These are phyloP conservation scores for Raphanus raphanistrum DNA, from an alignment of 345 rosid species.

Conservation along the genomic window DNA sequence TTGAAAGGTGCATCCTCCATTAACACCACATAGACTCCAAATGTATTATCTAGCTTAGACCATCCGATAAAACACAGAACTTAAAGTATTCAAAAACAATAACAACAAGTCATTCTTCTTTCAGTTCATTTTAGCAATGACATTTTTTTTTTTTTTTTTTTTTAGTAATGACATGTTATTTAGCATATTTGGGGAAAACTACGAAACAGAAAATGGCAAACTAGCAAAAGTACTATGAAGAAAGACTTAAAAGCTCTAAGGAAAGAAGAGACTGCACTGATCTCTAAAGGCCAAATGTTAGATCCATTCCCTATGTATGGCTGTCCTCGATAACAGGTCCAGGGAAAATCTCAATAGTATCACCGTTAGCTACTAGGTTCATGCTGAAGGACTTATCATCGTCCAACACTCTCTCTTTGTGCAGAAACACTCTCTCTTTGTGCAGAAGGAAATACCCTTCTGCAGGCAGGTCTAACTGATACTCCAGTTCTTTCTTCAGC, in stretches of 20 bases:
- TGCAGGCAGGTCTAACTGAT: background rate
- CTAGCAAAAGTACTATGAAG: background rate
- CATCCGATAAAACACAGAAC: background rate
- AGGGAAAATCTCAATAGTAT: background rate
- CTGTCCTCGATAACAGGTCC: background rate
- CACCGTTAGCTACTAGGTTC: background rate
- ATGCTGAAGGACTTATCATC: background rate
- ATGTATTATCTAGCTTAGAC: background rate
- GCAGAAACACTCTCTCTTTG: background rate
- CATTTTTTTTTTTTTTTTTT: too few species aligned
- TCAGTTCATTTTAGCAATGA: background rate
- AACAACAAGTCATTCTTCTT: background rate
- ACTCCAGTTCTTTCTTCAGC: background rate
- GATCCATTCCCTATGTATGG: background rate
- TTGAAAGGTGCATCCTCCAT: background rate
- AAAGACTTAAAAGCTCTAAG: background rate
- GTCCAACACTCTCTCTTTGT: background rate
- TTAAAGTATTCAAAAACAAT: too few species aligned
- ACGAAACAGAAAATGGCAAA: background rate
- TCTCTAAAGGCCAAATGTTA: background rate
- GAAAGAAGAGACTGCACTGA: background rate
- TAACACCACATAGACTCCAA: background rate
- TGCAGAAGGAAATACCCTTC: background rate
- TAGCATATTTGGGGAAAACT: background rate
- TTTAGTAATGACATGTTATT: too few species aligned